These are phyloP conservation scores for Vigna angularis DNA, from an alignment of 306 rosid species.

Conservation along the genomic window DNA sequence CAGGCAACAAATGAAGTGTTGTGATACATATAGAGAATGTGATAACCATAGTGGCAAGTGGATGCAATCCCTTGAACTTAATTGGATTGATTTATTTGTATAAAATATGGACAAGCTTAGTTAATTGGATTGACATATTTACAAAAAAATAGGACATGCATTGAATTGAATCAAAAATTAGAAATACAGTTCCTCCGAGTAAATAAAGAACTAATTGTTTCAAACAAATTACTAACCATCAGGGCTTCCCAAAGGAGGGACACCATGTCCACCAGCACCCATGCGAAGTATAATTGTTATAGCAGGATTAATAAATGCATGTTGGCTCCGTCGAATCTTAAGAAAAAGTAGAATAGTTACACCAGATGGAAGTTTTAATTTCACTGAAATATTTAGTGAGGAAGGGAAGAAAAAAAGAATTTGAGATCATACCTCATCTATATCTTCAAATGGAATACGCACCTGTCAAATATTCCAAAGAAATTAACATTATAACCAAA, in stretches of 20 bases:
- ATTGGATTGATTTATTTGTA: conserved; percentile 22
- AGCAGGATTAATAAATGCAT: conserved; percentile 98
- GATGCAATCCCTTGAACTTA: conserved; percentile 27
- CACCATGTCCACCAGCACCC: conserved; percentile 99
- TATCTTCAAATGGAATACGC: conserved; percentile 81
- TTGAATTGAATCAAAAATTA: conserved; percentile 23
- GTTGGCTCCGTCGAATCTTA: conserved; percentile 96
- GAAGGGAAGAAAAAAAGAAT: conserved; percentile 41
- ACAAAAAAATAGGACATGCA: conserved; percentile 35
- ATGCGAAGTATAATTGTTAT: conserved; percentile 89
- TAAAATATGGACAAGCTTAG: conserved; percentile 33
- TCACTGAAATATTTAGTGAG: conserved; percentile 28
- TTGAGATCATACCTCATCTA: conserved; percentile 79
- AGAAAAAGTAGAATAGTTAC: conserved; percentile 41
- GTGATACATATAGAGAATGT: conserved; percentile 6
- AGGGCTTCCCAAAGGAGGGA: conserved; percentile 98
- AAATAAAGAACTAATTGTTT: conserved; percentile 28
- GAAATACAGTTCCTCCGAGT: conserved; percentile 16
- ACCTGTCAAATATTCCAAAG: conserved; percentile 63
- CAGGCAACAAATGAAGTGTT: conserved; percentile 23
- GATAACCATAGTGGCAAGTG: not conserved
- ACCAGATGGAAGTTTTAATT: conserved; percentile 38
- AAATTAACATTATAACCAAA: not conserved
- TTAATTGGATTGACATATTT: conserved; percentile 23
- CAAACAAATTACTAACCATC: conserved; percentile 78